Conservation (phyloP, 1,139 yeast species). For the Blastobotrys capitulatus region DNA sequence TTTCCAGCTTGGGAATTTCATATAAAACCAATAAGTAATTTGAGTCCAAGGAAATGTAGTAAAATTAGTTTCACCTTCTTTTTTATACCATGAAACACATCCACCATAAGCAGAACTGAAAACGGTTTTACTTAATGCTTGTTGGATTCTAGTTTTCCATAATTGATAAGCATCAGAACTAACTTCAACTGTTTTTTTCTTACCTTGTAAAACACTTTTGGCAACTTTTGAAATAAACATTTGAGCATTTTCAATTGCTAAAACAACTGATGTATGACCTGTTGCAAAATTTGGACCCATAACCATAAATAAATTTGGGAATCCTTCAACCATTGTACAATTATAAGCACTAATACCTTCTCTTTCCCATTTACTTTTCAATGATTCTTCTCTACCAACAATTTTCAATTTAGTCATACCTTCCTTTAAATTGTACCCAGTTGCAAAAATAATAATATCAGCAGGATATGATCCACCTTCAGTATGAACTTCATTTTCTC, state of each 20-base stretch:
- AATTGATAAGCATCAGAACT: constrained; percentile 14
- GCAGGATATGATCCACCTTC: constrained; percentile 23
- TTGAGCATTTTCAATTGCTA: constrained; percentile 17
- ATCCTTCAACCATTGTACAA: constrained; percentile 14
- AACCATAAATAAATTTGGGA: constrained; percentile 16
- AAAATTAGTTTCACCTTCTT: constrained; percentile 8
- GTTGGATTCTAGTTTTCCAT: constrained; percentile 12
- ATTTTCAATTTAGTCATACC: constrained; percentile 10
- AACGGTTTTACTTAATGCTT: constrained; percentile 11
- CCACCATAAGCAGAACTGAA: constrained; percentile 16
- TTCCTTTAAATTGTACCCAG: constrained; percentile 21
- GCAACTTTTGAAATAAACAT: constrained; percentile 13
- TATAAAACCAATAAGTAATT: constrained; percentile 14
- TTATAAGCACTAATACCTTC: constrained; percentile 17
- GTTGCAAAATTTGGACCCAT: constrained; percentile 18
- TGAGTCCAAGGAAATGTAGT: constrained; percentile 19
- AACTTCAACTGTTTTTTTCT: constrained; percentile 12
- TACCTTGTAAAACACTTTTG: constrained; percentile 12
- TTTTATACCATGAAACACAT: constrained; percentile 17
- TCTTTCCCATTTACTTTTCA: constrained; percentile 13
- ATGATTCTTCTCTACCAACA: constrained; percentile 11
- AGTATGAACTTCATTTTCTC: constrained; percentile 21
- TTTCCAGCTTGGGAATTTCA: constrained; percentile 10
- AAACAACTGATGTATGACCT: constrained; percentile 17
- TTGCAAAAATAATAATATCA: constrained; percentile 29